These are phyloP conservation scores for Stagonosporopsis cucurbitacearum DNA, from an alignment of 2,329 filamentous ascomycete species.

Conservation along the genomic window DNA sequence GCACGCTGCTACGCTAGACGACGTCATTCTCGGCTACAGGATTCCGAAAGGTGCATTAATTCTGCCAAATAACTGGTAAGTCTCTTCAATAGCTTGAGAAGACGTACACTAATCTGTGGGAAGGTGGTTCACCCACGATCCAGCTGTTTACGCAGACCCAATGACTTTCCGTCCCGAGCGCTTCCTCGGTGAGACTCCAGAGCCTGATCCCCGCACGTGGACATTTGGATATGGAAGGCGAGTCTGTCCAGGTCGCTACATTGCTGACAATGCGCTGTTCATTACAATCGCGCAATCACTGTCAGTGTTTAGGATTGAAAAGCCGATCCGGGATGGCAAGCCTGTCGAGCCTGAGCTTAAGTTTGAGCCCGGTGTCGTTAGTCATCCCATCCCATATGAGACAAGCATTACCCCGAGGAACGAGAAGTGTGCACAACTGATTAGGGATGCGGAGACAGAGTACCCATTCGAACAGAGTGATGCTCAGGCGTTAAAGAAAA, in stretches of 20 bases:
- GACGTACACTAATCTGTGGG: background rate
- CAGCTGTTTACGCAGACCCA: slow-evolving; percentile 46
- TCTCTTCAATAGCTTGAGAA: background rate
- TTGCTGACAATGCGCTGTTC: slow-evolving; percentile 53
- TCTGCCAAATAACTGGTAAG: slow-evolving; percentile 50
- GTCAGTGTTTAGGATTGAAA: slow-evolving; percentile 56
- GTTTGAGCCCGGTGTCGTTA: slow-evolving; percentile 48
- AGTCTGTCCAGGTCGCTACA: slow-evolving; percentile 52
- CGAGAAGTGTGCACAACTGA: slow-evolving; percentile 41
- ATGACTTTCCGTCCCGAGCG: slow-evolving; percentile 55
- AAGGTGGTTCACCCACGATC: slow-evolving; percentile 54
- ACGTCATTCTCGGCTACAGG: slow-evolving; percentile 48
- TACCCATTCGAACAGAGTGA: slow-evolving; percentile 53
- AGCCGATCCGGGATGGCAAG: slow-evolving; percentile 47
- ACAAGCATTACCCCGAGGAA: slow-evolving; percentile 46
- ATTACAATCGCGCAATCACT: slow-evolving; percentile 54
- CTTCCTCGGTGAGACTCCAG: slow-evolving; percentile 46
- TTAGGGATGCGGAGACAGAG: slow-evolving; percentile 42
- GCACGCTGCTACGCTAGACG: slow-evolving; percentile 41
- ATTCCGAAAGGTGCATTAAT: slow-evolving; percentile 54
- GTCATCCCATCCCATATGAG: slow-evolving; percentile 50
- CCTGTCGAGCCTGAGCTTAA: slow-evolving; percentile 46
- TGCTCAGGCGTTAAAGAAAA: slow-evolving; percentile 33
- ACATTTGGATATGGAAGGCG: slow-evolving; percentile 54
- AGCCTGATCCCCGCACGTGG: slow-evolving; percentile 49